Base-by-base conservation (phyloP, 140 eudicot genomes). In the Stevia rebaudiana region DNA sequence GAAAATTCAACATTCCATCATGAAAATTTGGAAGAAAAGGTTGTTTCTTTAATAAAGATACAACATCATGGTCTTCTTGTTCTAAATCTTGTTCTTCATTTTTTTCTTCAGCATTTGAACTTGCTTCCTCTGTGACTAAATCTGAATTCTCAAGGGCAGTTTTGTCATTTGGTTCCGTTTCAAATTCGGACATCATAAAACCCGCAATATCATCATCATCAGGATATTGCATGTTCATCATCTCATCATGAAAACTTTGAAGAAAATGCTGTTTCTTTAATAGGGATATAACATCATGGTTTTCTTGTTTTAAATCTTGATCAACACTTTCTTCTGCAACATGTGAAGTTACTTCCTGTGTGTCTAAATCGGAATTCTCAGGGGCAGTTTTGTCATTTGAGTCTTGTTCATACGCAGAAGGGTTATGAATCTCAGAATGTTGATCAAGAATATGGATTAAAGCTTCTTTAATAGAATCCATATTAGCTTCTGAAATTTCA, bases 1-100 rank as follows among this genome's bases (percentile, higher is more conserved):
- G 83, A 16, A 70, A 17, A 11, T 65, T 76, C 74, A 46, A 52
- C 68, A 72, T 67, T 61, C 78, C 81, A 42, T 84, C 96, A 16
- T 68, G 70, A 60, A 69, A 84, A 30, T 76, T 74, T 19, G 89
- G 87, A 53, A 79, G 89, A 65, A 84, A 84, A 30, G 86, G 78
- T 19, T 79, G 78, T 43, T 79, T 64, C 53, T 70, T 68, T 63
- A 77, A 31, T 3, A 73, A 16, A 67, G 59, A 57, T 42, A 72
- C 8, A 36, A 18, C 72, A 67, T 82, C 82, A 37, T 37, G 21
- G 22, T 16, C 28, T 64, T 78, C 80, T 25, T 63, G 24, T 60
- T 53, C 69, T 12, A 30, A 15, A 19, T 30, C 42, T 37, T 69
- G 70, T 4, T 73, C 68, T 17, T 13, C 67, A 23, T 57, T 61